These are phyloP conservation scores for Rosa chinensis DNA, from an alignment of 306 rosid species.

Conservation along the genomic window DNA sequence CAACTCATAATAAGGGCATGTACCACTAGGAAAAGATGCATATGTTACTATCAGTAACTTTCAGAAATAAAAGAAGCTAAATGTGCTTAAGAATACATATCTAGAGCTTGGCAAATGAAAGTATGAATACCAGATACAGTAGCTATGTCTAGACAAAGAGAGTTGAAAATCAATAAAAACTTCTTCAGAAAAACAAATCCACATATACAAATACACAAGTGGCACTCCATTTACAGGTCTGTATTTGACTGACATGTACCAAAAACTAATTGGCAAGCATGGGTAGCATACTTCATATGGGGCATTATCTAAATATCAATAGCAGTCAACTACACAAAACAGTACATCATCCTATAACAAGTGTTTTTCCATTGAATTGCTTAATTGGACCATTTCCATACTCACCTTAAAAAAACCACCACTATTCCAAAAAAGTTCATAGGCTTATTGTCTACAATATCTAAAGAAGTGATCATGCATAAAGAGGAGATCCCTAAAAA, in stretches of 20 bases:
- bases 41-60: constrained; percentile 21
- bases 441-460: not conserved
- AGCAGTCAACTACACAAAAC: not conserved
- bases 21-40: constrained; percentile 15
- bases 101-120: constrained; percentile 1
- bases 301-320: not conserved
- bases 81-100: not conserved
- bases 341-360: not conserved
- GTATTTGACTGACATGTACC: not conserved
- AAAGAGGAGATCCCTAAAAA: not conserved
- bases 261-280: not conserved
- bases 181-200: not conserved
- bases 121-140: not conserved
- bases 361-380: constrained; percentile 16
- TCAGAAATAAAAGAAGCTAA: constrained; percentile 9
- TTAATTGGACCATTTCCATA: constrained; percentile 3
- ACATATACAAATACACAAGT: not conserved
- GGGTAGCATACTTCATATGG: not conserved
- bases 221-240: not conserved
- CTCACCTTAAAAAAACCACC: not conserved
- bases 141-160: constrained; percentile 8
- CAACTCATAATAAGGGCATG: constrained; percentile 10
- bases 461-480: not conserved
- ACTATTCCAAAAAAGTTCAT: not conserved
- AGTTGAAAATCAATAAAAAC: constrained; percentile 1